Conservation (phyloP, 257 asterid species). For the Nicotiana tomentosiformis region DNA sequence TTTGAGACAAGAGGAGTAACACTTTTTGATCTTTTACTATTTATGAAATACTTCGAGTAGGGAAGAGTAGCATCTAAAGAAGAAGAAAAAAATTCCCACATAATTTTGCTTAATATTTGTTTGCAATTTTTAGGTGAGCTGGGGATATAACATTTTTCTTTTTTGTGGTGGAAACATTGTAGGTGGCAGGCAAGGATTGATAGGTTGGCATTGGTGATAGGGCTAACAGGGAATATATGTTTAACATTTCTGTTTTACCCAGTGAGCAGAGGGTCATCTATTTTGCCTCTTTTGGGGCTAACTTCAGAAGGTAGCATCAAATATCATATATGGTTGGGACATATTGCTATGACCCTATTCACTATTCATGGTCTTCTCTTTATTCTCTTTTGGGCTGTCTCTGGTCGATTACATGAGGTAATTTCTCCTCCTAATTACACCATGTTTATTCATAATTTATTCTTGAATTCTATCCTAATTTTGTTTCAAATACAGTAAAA, state of each 20-base stretch:
- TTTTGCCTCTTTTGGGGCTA: constrained; percentile 70
- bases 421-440: neutral
- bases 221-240: constrained; percentile 77
- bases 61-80: too few relatives aligned
- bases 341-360: constrained; percentile 62
- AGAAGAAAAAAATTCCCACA: too few relatives aligned
- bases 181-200: constrained; percentile 95
- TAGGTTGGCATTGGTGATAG: constrained; percentile 71
- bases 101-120: neutral
- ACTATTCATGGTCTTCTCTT: constrained; percentile 67
- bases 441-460: neutral
- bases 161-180: neutral
- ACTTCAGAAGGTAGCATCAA: constrained; percentile 78
- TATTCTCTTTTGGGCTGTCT: constrained; percentile 68
- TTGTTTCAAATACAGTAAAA: neutral
- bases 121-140: neutral
- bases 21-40: too few relatives aligned
- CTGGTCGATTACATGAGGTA: constrained; percentile 73
- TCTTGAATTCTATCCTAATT: neutral
- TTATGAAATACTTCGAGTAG: too few relatives aligned
- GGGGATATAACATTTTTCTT: neutral
- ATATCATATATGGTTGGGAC: constrained; percentile 88
- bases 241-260: constrained; percentile 81
- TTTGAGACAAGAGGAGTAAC: too few relatives aligned
- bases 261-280: constrained; percentile 75